Evolutionary conservation across 441 rosid genomes (phyloP).

Genomic region (Erodium texanum): DNA sequence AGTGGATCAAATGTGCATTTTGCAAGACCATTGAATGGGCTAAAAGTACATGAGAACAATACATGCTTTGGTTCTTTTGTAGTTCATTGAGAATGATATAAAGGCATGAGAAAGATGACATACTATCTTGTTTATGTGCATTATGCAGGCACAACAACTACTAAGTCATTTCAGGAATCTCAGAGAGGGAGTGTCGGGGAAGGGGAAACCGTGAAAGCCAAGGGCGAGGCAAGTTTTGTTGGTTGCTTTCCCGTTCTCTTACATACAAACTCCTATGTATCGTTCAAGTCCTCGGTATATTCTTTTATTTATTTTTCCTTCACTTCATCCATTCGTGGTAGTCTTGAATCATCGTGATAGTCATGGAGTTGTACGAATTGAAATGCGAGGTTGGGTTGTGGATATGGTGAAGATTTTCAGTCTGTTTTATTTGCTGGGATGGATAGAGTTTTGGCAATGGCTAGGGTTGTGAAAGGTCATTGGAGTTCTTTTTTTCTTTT

Average conservation of each 20-base stretch:
- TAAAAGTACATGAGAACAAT: background rate
- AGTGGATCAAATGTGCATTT: background rate
- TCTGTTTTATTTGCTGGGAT: too few species aligned
- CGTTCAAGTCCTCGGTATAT: constrained; percentile 8
- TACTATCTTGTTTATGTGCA: constrained; percentile 7
- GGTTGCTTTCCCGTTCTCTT: constrained; percentile 13
- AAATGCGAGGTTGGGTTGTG: background rate
- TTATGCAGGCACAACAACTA: constrained; percentile 82
- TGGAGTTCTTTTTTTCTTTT: background rate
- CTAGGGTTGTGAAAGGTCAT: too few species aligned
- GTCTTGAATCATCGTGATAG: too few species aligned
- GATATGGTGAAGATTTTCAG: background rate
- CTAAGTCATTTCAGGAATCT: constrained; percentile 86
- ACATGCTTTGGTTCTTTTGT: background rate
- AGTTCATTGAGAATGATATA: background rate
- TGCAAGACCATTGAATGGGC: background rate
- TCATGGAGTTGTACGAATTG: background rate
- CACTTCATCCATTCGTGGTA: background rate
- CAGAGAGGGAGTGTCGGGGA: constrained; percentile 56
- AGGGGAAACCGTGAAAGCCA: constrained; percentile 38
- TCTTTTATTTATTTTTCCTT: background rate
- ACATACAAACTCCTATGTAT: constrained; percentile 8
- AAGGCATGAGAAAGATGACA: constrained; percentile 11
- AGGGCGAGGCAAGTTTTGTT: constrained; percentile 10
- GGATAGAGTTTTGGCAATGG: background rate